Evolutionary conservation across 129 eudicot genomes (phyloP).

Genomic region (Flaveria robusta): DNA sequence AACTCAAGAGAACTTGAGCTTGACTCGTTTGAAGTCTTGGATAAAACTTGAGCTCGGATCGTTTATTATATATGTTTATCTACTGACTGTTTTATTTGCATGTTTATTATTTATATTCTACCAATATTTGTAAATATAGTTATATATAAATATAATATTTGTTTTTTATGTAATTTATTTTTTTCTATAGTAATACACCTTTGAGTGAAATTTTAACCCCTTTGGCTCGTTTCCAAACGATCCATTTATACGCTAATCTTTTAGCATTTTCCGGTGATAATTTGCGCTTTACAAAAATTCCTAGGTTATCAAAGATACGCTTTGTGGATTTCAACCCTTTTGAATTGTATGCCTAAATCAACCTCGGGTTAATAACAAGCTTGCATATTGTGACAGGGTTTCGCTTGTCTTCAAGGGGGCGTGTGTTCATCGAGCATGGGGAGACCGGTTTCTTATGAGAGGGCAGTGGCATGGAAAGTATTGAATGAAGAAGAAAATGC

Average conservation of each 20-base stretch:
- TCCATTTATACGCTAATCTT: background rate
- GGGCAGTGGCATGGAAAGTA: conserved; percentile 95
- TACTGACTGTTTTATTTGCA: background rate
- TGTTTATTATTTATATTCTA: background rate
- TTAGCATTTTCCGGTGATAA: background rate
- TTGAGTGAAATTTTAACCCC: background rate
- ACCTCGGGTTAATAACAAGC: background rate
- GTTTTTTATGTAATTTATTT: background rate
- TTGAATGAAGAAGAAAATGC: conserved; percentile 77
- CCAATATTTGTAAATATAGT: background rate
- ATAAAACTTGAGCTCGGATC: background rate
- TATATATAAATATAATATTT: background rate
- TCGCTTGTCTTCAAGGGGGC: conserved; percentile 84
- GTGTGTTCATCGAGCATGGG: conserved; percentile 96
- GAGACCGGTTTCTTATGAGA: conserved; percentile 82
- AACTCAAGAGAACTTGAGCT: background rate
- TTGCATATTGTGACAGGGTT: conserved; percentile 58
- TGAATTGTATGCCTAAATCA: background rate
- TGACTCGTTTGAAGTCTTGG: background rate
- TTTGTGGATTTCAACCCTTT: background rate
- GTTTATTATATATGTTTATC: background rate
- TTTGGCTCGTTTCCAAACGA: background rate
- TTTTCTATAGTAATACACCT: background rate
- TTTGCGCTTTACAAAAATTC: background rate
- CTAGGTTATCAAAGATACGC: background rate